Evolutionary conservation across 176 grass and related monocot genomes (phyloP), one percentile per base, ranked within the genome.

Genomic region (Juncus effusus): DNA sequence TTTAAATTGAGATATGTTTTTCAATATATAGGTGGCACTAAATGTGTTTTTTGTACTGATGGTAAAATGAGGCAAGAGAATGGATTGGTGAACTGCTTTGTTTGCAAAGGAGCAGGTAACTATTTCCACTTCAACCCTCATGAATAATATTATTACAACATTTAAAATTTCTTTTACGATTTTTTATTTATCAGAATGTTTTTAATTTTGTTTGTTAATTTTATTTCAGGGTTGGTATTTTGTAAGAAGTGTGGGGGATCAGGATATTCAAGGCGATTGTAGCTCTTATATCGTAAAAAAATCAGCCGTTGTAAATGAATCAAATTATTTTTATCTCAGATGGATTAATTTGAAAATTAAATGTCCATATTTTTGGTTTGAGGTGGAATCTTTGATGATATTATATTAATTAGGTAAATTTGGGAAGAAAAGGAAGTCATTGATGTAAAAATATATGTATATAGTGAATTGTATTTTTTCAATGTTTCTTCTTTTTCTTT

Each of bases 221-320:
- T 40, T 75, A 57, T 53, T 57, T 69, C 79, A 92, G 88, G 93
- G 16, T 63, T 97, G 38, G 87, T 96, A 87, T 72, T 96, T 4
- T 90, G 91, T 63, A 97, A 97, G 81, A 92, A 91, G 75, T 97
- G 93, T 54, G 67, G 82, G 13, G 93, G 93, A 51, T 92, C 93
- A 57, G 93, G 93, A 64, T 97, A 97, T 69, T 97, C 93, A 1
- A 97, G 81, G 73, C 85, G 88, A 13, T 80, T 97, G 74, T 97
- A 86, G 40, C 9, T 39, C 3, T 40, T 60, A 10, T 11, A 55
- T 28, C 68, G 9, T 47, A 2, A 47, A 47, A 47, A 47, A 47
- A 6, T 47, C 9, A 9, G 6, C 44, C 44, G 1, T 47, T 47
- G 9, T 47, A 28, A 28, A 28, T 28, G 19, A 28, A 28, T 28